A percentile compares a stretch with the other conserved stretches of the same genome.
phyloP scores from a whole-genome alignment of 495 filamentous ascomycete genomes.

The Neurospora pannonica region DNA sequence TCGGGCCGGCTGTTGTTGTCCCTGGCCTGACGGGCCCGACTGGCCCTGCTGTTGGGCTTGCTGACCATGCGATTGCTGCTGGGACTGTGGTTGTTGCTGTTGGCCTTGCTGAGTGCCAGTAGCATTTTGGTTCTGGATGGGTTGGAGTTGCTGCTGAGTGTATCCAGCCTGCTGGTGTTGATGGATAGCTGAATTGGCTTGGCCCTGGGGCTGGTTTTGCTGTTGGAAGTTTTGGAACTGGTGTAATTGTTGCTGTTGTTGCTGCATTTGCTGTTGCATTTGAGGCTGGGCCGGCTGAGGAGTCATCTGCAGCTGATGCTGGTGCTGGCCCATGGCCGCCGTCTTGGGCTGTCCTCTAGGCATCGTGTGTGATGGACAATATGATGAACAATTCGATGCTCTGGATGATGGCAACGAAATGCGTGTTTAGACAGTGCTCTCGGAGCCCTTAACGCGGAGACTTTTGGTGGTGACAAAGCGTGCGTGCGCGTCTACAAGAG shows the following conservation, averaged over 20 bases:
- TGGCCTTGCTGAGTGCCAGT: conserved; percentile 2
- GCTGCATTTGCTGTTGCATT: conserved; percentile 7
- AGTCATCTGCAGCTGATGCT: background rate
- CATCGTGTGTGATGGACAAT: background rate
- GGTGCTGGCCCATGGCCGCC: conserved; percentile 1
- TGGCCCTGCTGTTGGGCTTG: background rate
- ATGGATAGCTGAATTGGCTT: background rate
- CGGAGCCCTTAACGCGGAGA: background rate
- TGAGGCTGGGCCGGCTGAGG: background rate
- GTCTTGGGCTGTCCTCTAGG: background rate
- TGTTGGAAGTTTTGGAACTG: conserved; percentile 4
- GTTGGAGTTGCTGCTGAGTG: conserved; percentile 4
- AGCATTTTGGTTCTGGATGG: conserved; percentile 1
- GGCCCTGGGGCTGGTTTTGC: conserved; percentile 2
- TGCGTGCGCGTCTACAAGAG: background rate
- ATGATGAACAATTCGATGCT: background rate
- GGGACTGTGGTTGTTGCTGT: conserved; percentile 1
- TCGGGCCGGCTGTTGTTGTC: background rate
- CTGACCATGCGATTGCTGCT: background rate
- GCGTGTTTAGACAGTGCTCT: background rate
- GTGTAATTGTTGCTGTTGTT: conserved; percentile 10
- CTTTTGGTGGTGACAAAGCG: background rate
- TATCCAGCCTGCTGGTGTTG: conserved; percentile 6
- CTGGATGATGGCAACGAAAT: background rate
- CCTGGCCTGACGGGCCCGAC: background rate